Conservation (phyloP, 1,139 yeast genomes). For the Debaryomycetaceae sp. region DNA sequence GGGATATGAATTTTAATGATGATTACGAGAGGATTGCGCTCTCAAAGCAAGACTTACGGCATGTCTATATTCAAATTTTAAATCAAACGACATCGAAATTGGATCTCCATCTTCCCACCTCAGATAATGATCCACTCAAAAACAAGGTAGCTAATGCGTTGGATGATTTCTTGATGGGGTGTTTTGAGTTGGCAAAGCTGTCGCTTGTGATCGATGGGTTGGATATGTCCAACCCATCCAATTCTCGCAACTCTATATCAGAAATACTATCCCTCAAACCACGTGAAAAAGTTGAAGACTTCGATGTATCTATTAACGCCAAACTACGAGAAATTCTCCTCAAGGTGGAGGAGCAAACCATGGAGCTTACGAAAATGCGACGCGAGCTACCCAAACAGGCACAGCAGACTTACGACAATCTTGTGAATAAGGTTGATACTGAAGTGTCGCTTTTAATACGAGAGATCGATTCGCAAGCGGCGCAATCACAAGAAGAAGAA, state of each 20-base stretch:
- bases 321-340: conserved; percentile 49
- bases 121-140: conserved; percentile 43
- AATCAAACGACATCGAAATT: conserved; percentile 40
- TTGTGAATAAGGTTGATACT: conserved; percentile 28
- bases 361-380: conserved; percentile 49
- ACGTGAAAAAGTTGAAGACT: conserved; percentile 54
- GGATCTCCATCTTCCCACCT: conserved; percentile 46
- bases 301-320: conserved; percentile 57
- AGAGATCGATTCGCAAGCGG: conserved; percentile 14
- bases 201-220: conserved; percentile 51
- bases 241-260: conserved; percentile 8
- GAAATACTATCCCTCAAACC: conserved; percentile 32
- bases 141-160: conserved; percentile 41
- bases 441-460: conserved; percentile 28
- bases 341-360: conserved; percentile 57
- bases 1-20: conserved; percentile 16
- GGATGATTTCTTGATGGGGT: conserved; percentile 42
- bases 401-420: conserved; percentile 21
- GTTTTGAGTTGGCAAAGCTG: conserved; percentile 51
- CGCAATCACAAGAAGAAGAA: conserved; percentile 7
- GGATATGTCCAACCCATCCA: conserved; percentile 18
- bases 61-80: conserved; percentile 42
- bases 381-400: conserved; percentile 48
- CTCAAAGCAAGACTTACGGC: conserved; percentile 48
- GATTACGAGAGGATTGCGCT: conserved; percentile 43